Conservation (phyloP, 331 rosid species). For the Acacia pycnantha region DNA sequence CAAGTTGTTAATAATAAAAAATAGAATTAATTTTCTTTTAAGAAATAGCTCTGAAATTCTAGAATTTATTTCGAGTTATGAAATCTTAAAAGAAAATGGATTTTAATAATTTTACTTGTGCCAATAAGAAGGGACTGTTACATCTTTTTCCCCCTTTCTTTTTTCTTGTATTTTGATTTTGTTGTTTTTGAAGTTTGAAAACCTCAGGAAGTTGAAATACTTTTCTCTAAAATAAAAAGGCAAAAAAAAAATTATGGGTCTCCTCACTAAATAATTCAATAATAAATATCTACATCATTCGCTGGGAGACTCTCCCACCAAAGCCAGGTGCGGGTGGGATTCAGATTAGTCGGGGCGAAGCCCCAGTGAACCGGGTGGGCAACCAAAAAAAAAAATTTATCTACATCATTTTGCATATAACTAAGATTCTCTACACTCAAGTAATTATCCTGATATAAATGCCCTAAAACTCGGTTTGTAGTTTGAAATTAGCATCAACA, state of each 20-base stretch:
- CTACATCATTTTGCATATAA: background rate
- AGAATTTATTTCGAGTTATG: too few relatives aligned
- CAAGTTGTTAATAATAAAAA: too few relatives aligned
- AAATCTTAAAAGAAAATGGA: too few relatives aligned
- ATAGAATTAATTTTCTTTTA: too few relatives aligned
- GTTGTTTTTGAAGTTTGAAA: background rate
- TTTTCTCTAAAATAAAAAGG: background rate
- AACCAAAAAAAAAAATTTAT: too few relatives aligned
- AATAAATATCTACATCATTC: background rate
- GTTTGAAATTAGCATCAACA: constrained; percentile 22
- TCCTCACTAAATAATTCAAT: background rate
- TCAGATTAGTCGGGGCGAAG: too few relatives aligned
- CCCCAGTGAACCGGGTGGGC: too few relatives aligned
- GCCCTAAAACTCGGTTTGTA: background rate
- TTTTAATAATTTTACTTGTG: background rate
- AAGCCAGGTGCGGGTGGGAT: too few relatives aligned
- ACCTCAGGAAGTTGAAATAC: background rate
- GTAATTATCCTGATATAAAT: background rate
- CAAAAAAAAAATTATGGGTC: background rate
- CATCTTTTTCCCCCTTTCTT: background rate
- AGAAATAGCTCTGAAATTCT: too few relatives aligned
- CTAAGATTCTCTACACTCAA: background rate
- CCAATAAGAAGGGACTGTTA: background rate
- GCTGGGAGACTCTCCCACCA: too few relatives aligned
- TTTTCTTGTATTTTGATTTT: background rate